Base-by-base conservation (phyloP, 345 rosid species). In the Eucalyptus erythrocorys region DNA sequence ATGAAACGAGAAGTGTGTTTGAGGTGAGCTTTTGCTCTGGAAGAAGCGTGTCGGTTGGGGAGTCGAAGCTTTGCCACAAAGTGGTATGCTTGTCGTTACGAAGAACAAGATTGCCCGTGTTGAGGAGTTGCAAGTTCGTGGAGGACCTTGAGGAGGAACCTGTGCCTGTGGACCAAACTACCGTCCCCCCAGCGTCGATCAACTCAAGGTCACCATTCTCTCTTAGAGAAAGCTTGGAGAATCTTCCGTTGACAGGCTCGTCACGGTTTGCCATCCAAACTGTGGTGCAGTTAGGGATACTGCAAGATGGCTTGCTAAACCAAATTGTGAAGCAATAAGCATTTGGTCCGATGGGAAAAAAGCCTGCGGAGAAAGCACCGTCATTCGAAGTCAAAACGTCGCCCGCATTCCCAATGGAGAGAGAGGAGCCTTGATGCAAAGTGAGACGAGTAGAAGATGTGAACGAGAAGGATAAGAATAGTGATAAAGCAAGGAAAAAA, bases 241-340 rank as follows among this genome's bases (percentile, higher is more conserved):
- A 59, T 88, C 68, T 91, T 48, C 94, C 94, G 40, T 94, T 93
- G 34, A 91, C 92, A 1, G 93, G 93, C 12, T 86, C 22, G 61
- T 93, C 92, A 2, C 93, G 92, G 88, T 94, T 94, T 11, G 94
- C 93, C 91, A 89, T 92, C 94, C 94, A 93, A 37, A 92, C 88
- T 59, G n/a, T 27, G 51, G 87, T 59, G 84, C 50, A 48, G 4
- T 86, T 42, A 17, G 24, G 34, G 80, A 68, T 17, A 32, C n/a
- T 21, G 11, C 89, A 88, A 50, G 50, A 37, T 19, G 81, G 89
- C 40, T 88, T 17, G 76, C 85, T 87, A 86, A 90, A 91, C 94
- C 92, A 91, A 45, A 89, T 57, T 30, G 91, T 89, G 79, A 92
- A 90, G 90, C 57, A 88, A 50, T 68, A 89, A 45, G 92, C 89